Evolutionary conservation across 2,329 filamentous ascomycete genomes (phyloP), one percentile per base, ranked within the genome.

Genomic region (Fusarium buharicum): DNA sequence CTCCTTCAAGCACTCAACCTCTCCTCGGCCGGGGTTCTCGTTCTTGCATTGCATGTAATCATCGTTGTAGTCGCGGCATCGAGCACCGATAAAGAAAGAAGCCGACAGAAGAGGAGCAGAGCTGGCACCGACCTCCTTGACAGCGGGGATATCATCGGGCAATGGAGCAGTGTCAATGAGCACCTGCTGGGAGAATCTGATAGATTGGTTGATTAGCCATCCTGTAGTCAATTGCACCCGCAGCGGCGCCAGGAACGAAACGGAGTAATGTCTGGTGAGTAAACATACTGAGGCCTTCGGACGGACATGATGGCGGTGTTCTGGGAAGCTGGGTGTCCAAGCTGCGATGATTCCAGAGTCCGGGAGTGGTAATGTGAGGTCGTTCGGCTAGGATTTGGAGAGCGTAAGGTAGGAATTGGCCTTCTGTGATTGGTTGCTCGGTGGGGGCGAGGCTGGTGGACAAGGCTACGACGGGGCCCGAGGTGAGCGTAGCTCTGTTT

Each of bases 1-100:
- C 82, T 99, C 95, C 84, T 92, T 94, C 85, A 99, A 81, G 81
- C 95, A 99, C 70, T 97, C 92, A 64, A 96, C 79, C 83, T 99
- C 95, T 77, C 93, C 95, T 78, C 86, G 88, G 72, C 95, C 95
- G 63, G 91, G 90, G 72, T 92, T 89, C 81, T 97, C 93, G 70
- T 87, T 91, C 89, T 99, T 99, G 90, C 95, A 99, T 83, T 96
- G 91, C 94, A 99, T 99, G 82, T 90, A 99, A 81, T 99, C 95
- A 83, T 99, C 95, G 80, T 98, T 98, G 85, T 93, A 99, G 62
- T 91, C 84, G 77, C 86, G 90, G 88, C 95, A 99, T 75, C 94
- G 90, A 68, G 93, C 93, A 64, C 95, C 95, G 76, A 99, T 99
- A 79, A 98, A 99, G 85, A 91, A 99, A 48, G 92, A 88, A 28